These are phyloP conservation scores for Penicillium ucsense DNA, from an alignment of 495 filamentous ascomycete genomes.

Conservation along the genomic window DNA sequence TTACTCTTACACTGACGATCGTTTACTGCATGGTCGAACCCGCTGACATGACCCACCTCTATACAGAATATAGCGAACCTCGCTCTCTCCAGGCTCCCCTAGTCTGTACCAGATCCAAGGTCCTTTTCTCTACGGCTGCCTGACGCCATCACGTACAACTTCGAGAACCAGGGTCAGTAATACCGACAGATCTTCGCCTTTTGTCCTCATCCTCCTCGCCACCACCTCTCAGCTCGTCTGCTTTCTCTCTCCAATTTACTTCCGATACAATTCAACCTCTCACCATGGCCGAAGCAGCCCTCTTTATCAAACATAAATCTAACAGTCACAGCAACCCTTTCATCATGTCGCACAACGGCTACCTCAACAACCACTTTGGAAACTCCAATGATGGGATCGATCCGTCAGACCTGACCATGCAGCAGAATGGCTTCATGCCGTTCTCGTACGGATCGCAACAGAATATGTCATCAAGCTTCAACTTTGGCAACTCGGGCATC, in stretches of 20 bases:
- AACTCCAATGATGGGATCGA: conserved; percentile 59
- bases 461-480: conserved; percentile 42
- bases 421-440: conserved; percentile 40
- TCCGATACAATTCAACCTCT: conserved; percentile 1
- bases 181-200: no score
- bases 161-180: no score
- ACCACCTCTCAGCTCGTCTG: background rate
- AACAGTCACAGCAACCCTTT: conserved; percentile 51
- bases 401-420: conserved; percentile 77
- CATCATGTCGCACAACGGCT: conserved; percentile 49
- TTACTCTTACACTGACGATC: no score
- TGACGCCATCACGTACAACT: no score
- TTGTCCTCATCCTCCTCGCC: background rate
- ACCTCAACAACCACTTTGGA: conserved; percentile 61
- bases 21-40: no score
- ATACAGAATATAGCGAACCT: no score
- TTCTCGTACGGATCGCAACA: conserved; percentile 41
- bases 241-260: background rate
- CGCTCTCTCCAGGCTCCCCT: no score
- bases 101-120: no score
- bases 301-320: conserved; percentile 73
- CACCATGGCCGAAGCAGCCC: conserved; percentile 38
- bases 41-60: no score
- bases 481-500: conserved; percentile 45
- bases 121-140: no score